Conservation (phyloP, 768 basidiomycete genomes). For the Lactifluus subvellereus region DNA sequence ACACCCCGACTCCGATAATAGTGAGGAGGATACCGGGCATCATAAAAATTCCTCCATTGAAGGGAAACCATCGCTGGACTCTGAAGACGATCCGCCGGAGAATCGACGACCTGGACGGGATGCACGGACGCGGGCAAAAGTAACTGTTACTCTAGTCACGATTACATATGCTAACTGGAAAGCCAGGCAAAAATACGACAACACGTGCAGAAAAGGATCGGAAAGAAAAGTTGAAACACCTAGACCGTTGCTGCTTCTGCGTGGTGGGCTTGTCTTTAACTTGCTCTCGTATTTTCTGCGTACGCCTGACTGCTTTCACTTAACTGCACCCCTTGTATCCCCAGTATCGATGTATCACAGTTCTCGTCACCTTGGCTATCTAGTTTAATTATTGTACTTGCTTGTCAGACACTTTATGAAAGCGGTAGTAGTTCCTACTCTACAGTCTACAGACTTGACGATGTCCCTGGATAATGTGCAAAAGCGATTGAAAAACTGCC, state of each 20-base stretch:
- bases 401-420: not conserved
- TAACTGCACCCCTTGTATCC: not conserved
- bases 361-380: slow-evolving; percentile 3
- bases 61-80: slow-evolving; percentile 16
- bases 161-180: not conserved
- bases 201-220: slow-evolving; percentile 26
- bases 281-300: slow-evolving; percentile 10
- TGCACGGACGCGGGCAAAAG: slow-evolving; percentile 34
- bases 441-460: no score
- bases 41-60: slow-evolving; percentile 2
- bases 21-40: slow-evolving; percentile 24
- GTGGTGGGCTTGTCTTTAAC: not conserved
- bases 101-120: slow-evolving; percentile 29
- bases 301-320: not conserved
- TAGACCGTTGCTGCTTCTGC: not conserved
- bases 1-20: slow-evolving; percentile 20
- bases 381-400: not conserved
- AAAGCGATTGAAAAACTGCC: not conserved
- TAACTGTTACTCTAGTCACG: slow-evolving; percentile 3
- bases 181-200: slow-evolving; percentile 30
- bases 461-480: no score
- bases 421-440: no score
- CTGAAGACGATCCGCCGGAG: slow-evolving; percentile 24
- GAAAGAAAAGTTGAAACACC: slow-evolving; percentile 7
- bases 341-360: not conserved